phyloP scores from a whole-genome alignment of 192 early-diverging fungal species.

The Backusella tarrabulga region DNA sequence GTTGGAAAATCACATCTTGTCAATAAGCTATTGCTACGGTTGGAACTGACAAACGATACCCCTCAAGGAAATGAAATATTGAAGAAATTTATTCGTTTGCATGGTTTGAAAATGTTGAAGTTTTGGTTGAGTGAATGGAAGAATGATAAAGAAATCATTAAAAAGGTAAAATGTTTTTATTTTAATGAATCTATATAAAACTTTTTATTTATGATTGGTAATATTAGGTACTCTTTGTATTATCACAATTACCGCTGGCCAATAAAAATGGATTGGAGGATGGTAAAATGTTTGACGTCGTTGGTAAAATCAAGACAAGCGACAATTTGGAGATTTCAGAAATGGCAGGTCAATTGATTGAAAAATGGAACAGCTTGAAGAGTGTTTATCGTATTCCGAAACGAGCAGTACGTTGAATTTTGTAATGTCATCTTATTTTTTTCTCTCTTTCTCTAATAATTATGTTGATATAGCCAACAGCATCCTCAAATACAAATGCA shows the following conservation, averaged over 20 bases:
- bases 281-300: constrained; percentile 64
- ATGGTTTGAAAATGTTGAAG: constrained; percentile 77
- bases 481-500: background rate
- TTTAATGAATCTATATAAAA: constrained; percentile 7
- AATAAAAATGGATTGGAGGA: constrained; percentile 81
- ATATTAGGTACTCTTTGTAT: constrained; percentile 43
- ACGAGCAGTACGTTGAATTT: constrained; percentile 27
- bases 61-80: constrained; percentile 38
- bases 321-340: constrained; percentile 48
- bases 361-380: constrained; percentile 51
- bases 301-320: constrained; percentile 48
- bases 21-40: constrained; percentile 59
- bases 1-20: constrained; percentile 52
- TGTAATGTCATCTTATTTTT: no score
- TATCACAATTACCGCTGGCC: constrained; percentile 75
- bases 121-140: constrained; percentile 67
- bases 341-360: constrained; percentile 49
- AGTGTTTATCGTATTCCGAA: constrained; percentile 59
- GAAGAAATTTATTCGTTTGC: constrained; percentile 60
- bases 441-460: background rate
- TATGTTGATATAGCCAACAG: background rate
- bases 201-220: background rate
- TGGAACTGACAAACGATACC: constrained; percentile 52
- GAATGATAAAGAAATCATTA: constrained; percentile 58
- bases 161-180: constrained; percentile 41